Base-by-base conservation (phyloP, 495 filamentous ascomycete species). In the Elasticomyces elasticus region DNA sequence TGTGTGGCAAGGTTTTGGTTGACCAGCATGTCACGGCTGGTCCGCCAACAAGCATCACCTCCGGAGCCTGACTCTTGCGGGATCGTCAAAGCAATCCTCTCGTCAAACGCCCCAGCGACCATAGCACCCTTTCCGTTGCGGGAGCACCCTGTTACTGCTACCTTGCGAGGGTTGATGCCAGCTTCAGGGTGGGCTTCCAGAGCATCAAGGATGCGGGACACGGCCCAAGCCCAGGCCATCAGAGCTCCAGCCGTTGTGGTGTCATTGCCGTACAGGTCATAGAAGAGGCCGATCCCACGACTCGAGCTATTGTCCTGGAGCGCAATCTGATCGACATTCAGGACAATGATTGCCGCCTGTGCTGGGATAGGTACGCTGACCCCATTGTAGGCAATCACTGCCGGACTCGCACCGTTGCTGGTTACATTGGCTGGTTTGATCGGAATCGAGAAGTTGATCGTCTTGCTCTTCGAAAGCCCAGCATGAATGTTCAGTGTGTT, bases 51-150 rank as follows among this genome's bases (percentile, higher is more conserved):
- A 0, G 69, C 73, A 48, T 64, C 60, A 22, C 73, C 74, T n/a
- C 74, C 72, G 12, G 69, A 69, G 26, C 74, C 74, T 20, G 64
- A 68, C 62, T 77, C 74, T 58, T 77, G 74, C 6, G 74, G 71
- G 50, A 76, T 64, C n/a, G 66, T 69, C 19, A 76, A 62, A 10
- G 62, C 66, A 51, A 77, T 69, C 12, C 74, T 71, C 10, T 56
- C 42, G 38, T 75, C 74, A 56, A 76, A 70, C 26, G 74, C 74
- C 5, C 67, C 72, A 2, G 72, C 71, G 11, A 76, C 64, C n/a
- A 76, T 46, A 12, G 74, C 74, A 20, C 74, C 74, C 58, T 77
- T 77, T 6, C 74, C 74, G 56, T 77, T 73, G 43, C 74, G 64
- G 24, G 73, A 74, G 56, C 74, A 77, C 13, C 74, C 74, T 17